Conservation (phyloP, 1,284 basidiomycete genomes). For the Cryptococcus amylolentus region DNA sequence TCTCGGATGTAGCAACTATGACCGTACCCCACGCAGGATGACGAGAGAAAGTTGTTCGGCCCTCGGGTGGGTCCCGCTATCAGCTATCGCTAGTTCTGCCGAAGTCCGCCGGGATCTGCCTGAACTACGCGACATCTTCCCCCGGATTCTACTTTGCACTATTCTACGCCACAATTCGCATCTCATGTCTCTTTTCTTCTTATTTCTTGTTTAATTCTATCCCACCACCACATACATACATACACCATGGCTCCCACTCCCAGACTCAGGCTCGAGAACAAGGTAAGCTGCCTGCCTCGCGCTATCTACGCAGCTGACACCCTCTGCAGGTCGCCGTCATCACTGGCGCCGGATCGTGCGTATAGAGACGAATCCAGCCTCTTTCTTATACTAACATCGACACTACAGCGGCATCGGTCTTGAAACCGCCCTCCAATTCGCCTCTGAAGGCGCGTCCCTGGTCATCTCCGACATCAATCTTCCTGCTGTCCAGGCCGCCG, state of each 20-base stretch:
- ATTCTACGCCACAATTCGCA: neutral
- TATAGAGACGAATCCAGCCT: neutral
- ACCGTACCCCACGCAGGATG: too few species aligned
- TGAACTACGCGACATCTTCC: too few species aligned
- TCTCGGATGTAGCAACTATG: too few species aligned
- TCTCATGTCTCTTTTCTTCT: neutral
- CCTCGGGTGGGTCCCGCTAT: too few species aligned
- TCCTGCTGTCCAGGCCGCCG: constrained; percentile 67
- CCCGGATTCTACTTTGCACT: neutral
- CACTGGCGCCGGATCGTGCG: constrained; percentile 51
- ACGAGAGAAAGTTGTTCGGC: too few species aligned
- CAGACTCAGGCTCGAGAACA: constrained; percentile 46
- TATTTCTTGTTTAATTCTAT: neutral
- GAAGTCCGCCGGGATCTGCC: too few species aligned
- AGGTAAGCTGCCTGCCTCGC: constrained; percentile 23
- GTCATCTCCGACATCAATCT: constrained; percentile 84
- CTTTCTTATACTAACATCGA: neutral
- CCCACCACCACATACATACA: neutral
- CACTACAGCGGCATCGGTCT: constrained; percentile 72
- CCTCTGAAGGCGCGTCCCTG: constrained; percentile 83
- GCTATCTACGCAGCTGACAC: neutral
- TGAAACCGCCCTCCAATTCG: constrained; percentile 87
- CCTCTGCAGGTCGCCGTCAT: constrained; percentile 43
- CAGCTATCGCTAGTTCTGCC: too few species aligned
- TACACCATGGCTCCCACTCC: constrained; percentile 22